Conservation (phyloP, 2,329 filamentous ascomycete species). For the Neoscytalidium dimidiatum region DNA sequence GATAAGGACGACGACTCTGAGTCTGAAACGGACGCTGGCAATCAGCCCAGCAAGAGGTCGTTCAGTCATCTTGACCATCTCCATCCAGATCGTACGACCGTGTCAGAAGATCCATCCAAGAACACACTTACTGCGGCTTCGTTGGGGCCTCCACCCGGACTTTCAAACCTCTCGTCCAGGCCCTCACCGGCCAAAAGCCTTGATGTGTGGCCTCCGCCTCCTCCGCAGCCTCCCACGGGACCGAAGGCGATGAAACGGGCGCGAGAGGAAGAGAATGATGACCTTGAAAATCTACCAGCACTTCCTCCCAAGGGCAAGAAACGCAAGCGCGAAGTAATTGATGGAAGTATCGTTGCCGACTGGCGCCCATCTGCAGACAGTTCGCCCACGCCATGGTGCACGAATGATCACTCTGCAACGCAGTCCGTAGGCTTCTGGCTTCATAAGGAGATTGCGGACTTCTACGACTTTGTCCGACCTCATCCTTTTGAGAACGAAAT, state of each 20-base stretch:
- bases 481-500: slow-evolving; percentile 74
- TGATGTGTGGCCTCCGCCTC: slow-evolving; percentile 25
- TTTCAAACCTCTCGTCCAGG: background rate
- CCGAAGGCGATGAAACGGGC: background rate
- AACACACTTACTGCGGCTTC: slow-evolving; percentile 1
- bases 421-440: slow-evolving; percentile 63
- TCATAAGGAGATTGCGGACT: slow-evolving; percentile 87
- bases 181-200: slow-evolving; percentile 14
- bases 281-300: slow-evolving; percentile 4
- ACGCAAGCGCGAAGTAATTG: slow-evolving; percentile 59
- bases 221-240: background rate
- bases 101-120: background rate
- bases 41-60: background rate
- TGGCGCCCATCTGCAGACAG: slow-evolving; percentile 42
- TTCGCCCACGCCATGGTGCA: slow-evolving; percentile 64
- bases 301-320: slow-evolving; percentile 61
- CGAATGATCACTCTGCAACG: slow-evolving; percentile 56
- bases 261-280: slow-evolving; percentile 3
- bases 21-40: background rate
- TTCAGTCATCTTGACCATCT: slow-evolving; percentile 38
- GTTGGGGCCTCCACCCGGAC: slow-evolving; percentile 9
- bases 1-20: background rate
- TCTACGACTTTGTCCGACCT: slow-evolving; percentile 82
- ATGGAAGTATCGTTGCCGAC: slow-evolving; percentile 42
- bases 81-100: slow-evolving; percentile 24